Evolutionary conservation across 2,329 filamentous ascomycete species (phyloP).

Genomic region (Trichoderma sp.): DNA sequence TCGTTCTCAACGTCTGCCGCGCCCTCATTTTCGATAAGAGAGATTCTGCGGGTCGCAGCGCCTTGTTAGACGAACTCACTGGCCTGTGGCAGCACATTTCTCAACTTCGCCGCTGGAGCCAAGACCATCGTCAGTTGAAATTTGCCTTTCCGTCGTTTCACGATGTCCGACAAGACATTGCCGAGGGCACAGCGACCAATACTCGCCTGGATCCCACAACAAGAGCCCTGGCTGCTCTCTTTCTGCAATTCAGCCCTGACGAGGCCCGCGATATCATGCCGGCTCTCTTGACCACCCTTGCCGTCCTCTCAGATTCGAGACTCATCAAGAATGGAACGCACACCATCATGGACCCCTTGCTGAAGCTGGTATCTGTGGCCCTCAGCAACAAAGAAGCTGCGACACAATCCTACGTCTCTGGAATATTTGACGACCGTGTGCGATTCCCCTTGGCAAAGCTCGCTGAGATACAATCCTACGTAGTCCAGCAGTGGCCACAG

Average conservation of each 20-base stretch:
- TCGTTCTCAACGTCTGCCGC: conserved; percentile 38
- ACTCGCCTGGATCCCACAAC: conserved; percentile 21
- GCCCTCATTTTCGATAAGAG: conserved; percentile 25
- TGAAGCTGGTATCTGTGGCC: conserved; percentile 30
- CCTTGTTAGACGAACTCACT: conserved; percentile 34
- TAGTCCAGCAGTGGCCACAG: conserved; percentile 33
- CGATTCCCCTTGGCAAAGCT: conserved; percentile 27
- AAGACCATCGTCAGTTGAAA: conserved; percentile 24
- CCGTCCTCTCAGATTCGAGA: conserved; percentile 34
- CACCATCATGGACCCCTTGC: conserved; percentile 32
- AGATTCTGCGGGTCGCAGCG: conserved; percentile 21
- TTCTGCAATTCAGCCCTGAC: conserved; percentile 33
- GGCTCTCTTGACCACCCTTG: conserved; percentile 36
- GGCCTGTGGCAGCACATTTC: conserved; percentile 42
- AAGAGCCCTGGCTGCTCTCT: conserved; percentile 34
- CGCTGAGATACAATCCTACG: conserved; percentile 30
- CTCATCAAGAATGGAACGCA: conserved; percentile 21
- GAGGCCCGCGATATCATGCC: conserved; percentile 33
- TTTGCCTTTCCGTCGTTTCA: conserved; percentile 36
- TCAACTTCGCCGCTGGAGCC: conserved; percentile 35
- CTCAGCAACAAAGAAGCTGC: conserved; percentile 28
- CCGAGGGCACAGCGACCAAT: neutral
- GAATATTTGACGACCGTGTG: conserved; percentile 25
- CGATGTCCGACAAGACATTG: conserved; percentile 31
- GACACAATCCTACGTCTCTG: conserved; percentile 26